A percentile compares a stretch with the other conserved stretches of the same genome.
Conservation (phyloP, 2,329 filamentous ascomycete genomes). For the Fusarium palustre region DNA sequence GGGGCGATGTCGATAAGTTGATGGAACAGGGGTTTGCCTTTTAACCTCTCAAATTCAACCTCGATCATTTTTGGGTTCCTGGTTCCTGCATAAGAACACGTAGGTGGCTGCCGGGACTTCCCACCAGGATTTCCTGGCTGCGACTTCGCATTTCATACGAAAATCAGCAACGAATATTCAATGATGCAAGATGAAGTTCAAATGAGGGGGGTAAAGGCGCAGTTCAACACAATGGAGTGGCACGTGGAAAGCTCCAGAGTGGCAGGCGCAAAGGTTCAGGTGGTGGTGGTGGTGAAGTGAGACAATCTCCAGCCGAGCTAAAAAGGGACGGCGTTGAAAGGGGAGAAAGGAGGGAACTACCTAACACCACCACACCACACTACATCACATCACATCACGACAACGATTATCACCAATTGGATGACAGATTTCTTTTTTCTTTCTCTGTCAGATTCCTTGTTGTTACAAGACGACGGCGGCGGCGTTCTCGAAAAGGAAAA, state of each 20-base stretch:
- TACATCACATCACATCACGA: slow-evolving; percentile 20
- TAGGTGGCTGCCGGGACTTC: slow-evolving; percentile 24
- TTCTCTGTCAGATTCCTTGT: not conserved
- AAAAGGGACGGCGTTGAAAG: slow-evolving; percentile 15
- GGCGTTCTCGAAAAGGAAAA: not conserved
- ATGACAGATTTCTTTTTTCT: not conserved
- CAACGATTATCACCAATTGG: slow-evolving; percentile 13
- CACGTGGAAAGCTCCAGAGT: slow-evolving; percentile 10
- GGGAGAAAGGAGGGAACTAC: not conserved
- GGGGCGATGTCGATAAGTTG: slow-evolving; percentile 71
- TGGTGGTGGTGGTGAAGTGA: slow-evolving; percentile 35
- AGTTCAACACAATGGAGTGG: not conserved
- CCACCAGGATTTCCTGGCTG: slow-evolving; percentile 1
- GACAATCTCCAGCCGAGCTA: slow-evolving; percentile 24
- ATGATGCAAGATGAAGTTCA: not conserved
- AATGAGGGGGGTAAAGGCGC: not conserved
- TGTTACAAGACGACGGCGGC: slow-evolving; percentile 5
- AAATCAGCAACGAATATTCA: not conserved
- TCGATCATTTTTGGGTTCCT: slow-evolving; percentile 17
- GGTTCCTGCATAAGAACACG: slow-evolving; percentile 30
- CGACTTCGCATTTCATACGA: slow-evolving; percentile 10
- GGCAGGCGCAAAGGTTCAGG: slow-evolving; percentile 17
- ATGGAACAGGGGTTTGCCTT: slow-evolving; percentile 63
- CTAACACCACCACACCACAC: too few relatives aligned
- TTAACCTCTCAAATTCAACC: slow-evolving; percentile 39